Conservation (phyloP, 2,329 filamentous ascomycete genomes). For the Pseudogymnoascus sp. region DNA sequence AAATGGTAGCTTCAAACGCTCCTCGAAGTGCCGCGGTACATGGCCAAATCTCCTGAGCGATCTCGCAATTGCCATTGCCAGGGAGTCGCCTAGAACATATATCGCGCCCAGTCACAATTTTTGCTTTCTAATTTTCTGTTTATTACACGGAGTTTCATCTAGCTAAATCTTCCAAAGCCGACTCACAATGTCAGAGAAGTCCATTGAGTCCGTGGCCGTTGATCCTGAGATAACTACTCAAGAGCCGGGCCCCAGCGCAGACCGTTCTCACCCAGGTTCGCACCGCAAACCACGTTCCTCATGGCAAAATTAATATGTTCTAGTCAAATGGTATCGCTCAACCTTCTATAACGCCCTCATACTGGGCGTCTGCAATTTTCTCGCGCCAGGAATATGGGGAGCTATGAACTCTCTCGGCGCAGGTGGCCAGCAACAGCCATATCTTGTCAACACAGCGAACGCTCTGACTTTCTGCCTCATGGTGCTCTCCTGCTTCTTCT, state of each 20-base stretch:
- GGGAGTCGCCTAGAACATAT: neutral
- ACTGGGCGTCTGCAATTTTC: conserved; percentile 62
- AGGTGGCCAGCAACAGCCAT: conserved; percentile 56
- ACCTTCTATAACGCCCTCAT: conserved; percentile 67
- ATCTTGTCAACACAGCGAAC: conserved; percentile 60
- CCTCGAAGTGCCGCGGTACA: neutral
- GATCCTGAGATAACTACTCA: neutral
- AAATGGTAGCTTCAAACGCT: neutral
- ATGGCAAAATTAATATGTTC: neutral
- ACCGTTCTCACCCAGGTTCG: conserved; percentile 1
- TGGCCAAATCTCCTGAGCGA: neutral
- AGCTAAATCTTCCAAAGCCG: neutral
- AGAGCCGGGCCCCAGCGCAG: neutral
- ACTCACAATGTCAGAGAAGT: conserved; percentile 1
- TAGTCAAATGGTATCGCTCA: conserved; percentile 56
- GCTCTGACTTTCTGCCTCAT: conserved; percentile 65
- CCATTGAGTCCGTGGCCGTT: neutral
- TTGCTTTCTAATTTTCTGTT: neutral
- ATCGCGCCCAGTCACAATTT: neutral
- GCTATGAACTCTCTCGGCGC: conserved; percentile 68
- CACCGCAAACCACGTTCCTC: conserved; percentile 32
- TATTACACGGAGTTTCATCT: neutral
- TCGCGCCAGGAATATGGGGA: conserved; percentile 64
- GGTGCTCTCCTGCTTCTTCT: conserved; percentile 62
- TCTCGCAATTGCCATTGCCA: neutral